Evolutionary conservation across 768 basidiomycete genomes (phyloP).

Genomic region (Tephrocybe sp.): DNA sequence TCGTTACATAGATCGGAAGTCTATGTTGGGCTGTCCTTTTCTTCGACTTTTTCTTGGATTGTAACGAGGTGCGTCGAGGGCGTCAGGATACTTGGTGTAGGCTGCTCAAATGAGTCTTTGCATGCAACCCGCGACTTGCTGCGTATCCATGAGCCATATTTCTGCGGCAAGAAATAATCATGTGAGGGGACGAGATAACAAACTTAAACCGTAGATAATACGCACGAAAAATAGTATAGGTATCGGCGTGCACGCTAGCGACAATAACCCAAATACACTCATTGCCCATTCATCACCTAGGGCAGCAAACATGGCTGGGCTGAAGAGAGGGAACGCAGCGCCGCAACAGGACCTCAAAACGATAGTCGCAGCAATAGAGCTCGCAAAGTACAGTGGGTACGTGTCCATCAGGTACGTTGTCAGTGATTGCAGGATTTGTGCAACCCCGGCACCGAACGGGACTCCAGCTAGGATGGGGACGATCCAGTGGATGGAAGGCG

Average conservation of each 20-base stretch:
- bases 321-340: conserved; percentile 62
- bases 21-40: conserved; percentile 8
- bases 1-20: not conserved
- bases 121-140: conserved; percentile 44
- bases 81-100: not conserved
- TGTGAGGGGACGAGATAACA: not conserved
- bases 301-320: conserved; percentile 47
- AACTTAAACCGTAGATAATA: conserved; percentile 1
- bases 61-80: conserved; percentile 11
- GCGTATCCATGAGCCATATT: conserved; percentile 50
- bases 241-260: conserved; percentile 52
- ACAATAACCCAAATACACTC: conserved; percentile 53
- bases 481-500: conserved; percentile 59
- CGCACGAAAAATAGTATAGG: conserved; percentile 58
- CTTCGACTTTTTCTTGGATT: conserved; percentile 17
- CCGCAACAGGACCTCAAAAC: conserved; percentile 65
- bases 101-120: conserved; percentile 28
- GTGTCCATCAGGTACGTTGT: conserved; percentile 73
- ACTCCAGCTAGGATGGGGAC: conserved; percentile 65
- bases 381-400: conserved; percentile 65
- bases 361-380: conserved; percentile 68
- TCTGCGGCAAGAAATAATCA: conserved; percentile 29
- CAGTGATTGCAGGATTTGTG: conserved; percentile 65
- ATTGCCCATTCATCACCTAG: conserved; percentile 58
- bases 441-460: conserved; percentile 66